Evolutionary conservation across 2,329 filamentous ascomycete genomes (phyloP), one percentile per base, ranked within the genome.

Genomic region (Scedosporium boydii): DNA sequence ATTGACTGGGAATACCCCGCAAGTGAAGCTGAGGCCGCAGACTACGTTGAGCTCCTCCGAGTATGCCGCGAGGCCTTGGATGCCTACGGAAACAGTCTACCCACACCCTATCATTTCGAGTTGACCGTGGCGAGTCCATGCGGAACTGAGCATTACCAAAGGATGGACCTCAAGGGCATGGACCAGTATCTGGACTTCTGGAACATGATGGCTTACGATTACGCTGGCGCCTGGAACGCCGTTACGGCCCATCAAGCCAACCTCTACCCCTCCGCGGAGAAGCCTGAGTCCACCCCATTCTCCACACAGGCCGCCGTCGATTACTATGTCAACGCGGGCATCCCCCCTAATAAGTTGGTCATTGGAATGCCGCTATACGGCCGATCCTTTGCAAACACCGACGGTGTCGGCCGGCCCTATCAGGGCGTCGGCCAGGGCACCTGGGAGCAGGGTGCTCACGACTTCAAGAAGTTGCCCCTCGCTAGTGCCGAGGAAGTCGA

Each of bases 321-420:
- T 12, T 81, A 85, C 68, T 98, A 97, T 76, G 77, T 83, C 16
- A 71, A 76, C 1, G 80, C 82, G 12, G 87, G 87, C 6, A 86
- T 97, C 0, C 70, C 81, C 0, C 71, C 86, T 0, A 71, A 79
- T 64, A 97, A 96, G 76, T 84, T 98, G 61, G 89, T 96, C 3
- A 74, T 97, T 14, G 93, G 93, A 2, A 93, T 97, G 89, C 93
- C 93, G 2, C 78, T 98, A 12, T 98, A 97, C 71, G 93, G 93
- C 1, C 89, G 92, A 42, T 86, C 90, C 0, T 98, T 97, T 72
- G 81, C 86, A 67, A 84, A 86, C 66, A 97, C 93, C 0, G 81
- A 88, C 27, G 93, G 92, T 0, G 82, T 85, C 0, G 93, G 93
- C 1, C 73, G 78, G 38, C 76, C 84, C 0, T 97, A 82, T 75